A percentile compares a stretch with the other conserved stretches of the same genome.
These are phyloP conservation scores for Pontederia crassipes DNA, from an alignment of 176 grass and related monocot species.

Conservation along the genomic window DNA sequence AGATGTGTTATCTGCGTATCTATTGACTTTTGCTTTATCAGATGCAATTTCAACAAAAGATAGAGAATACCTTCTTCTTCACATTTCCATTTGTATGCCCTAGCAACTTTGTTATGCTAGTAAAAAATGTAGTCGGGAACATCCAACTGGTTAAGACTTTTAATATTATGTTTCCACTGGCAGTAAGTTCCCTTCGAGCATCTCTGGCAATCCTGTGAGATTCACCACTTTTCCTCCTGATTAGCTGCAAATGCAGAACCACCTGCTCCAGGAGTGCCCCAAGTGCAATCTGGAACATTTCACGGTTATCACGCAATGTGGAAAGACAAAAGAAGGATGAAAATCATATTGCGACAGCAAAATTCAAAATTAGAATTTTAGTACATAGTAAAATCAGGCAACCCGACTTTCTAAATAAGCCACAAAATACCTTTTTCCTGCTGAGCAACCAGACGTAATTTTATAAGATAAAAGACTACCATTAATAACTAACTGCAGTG, in stretches of 20 bases:
- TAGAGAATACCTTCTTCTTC: conserved; percentile 64
- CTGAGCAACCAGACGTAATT: no score
- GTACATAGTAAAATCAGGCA: no score
- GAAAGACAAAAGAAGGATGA: not conserved
- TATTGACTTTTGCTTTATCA: not conserved
- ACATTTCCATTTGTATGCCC: conserved; percentile 52
- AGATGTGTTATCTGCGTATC: not conserved
- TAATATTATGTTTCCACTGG: conserved; percentile 39
- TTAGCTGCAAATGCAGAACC: conserved; percentile 41
- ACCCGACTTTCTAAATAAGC: no score
- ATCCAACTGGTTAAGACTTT: conserved; percentile 63
- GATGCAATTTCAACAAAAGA: not conserved
- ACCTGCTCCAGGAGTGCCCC: conserved; percentile 72
- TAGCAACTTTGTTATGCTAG: conserved; percentile 54
- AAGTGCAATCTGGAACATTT: conserved; percentile 49
- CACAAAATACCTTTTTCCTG: no score
- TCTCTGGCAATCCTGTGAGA: conserved; percentile 27
- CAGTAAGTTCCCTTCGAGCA: conserved; percentile 36
- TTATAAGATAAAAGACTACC: no score
- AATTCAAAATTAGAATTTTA: not conserved
- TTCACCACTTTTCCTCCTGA: conserved; percentile 40
- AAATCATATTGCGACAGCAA: not conserved
- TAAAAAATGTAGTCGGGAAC: conserved; percentile 66
- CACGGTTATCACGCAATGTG: conserved; percentile 4
- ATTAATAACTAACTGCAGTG: no score